phyloP scores from a whole-genome alignment of 2,329 filamentous ascomycete species.

The Rhytidhysteron rufulum region DNA sequence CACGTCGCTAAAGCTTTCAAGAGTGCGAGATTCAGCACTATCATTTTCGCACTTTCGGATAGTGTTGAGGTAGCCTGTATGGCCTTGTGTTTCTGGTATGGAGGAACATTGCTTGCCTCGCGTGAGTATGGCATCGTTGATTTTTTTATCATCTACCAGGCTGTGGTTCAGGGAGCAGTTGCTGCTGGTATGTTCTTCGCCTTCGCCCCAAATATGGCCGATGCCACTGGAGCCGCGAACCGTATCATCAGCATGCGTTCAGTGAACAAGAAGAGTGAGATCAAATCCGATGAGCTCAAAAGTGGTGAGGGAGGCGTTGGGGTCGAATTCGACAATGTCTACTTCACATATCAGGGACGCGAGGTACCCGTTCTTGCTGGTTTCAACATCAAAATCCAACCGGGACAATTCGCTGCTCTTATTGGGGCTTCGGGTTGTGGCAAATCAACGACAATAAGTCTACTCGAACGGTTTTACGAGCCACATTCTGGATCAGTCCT shows the following conservation, averaged over 20 bases:
- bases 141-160: constrained; percentile 54
- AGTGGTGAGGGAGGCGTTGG: constrained; percentile 14
- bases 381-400: constrained; percentile 44
- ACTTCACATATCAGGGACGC: constrained; percentile 88
- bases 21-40: constrained; percentile 59
- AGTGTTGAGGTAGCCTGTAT: constrained; percentile 61
- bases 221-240: constrained; percentile 34
- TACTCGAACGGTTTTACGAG: constrained; percentile 66
- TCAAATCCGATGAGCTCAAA: constrained; percentile 10
- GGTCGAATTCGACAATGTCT: constrained; percentile 88
- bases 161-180: constrained; percentile 44
- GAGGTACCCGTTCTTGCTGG: constrained; percentile 62
- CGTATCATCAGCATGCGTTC: constrained; percentile 33
- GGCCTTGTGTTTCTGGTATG: constrained; percentile 58
- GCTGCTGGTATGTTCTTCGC: constrained; percentile 38
- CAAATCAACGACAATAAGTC: constrained; percentile 66
- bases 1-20: constrained; percentile 60
- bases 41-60: constrained; percentile 67
- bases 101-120: constrained; percentile 34
- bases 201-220: constrained; percentile 46
- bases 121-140: constrained; percentile 47
- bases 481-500: constrained; percentile 60
- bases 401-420: constrained; percentile 66
- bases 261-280: constrained; percentile 6
- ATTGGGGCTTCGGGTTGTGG: constrained; percentile 69